phyloP scores from a whole-genome alignment of 148 eudicot genomes.

The Dysphania ambrosioides region DNA sequence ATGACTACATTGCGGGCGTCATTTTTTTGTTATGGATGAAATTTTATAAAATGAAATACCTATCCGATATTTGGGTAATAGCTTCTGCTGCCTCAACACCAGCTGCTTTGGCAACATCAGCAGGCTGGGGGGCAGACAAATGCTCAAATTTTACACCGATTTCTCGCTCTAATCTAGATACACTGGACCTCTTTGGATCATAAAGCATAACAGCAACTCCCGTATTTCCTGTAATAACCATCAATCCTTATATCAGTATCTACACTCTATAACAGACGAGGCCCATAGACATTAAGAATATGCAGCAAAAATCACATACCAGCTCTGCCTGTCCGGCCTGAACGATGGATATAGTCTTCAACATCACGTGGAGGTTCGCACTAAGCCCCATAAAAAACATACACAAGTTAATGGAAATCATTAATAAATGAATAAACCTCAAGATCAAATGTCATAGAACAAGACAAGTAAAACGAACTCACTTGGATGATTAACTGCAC shows the following conservation, averaged over 20 bases:
- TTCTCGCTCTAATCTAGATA: conserved; percentile 77
- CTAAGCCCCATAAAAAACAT: conserved; percentile 28
- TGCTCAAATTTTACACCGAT: conserved; percentile 94
- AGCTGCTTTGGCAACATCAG: conserved; percentile 91
- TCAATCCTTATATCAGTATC: background rate
- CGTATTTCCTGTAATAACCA: conserved; percentile 51
- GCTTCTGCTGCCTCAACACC: conserved; percentile 65
- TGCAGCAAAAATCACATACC: conserved; percentile 37
- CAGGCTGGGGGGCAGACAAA: conserved; percentile 85
- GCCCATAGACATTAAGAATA: no score
- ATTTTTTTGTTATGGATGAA: background rate
- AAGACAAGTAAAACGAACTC: conserved; percentile 9
- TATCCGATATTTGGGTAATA: conserved; percentile 62
- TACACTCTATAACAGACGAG: background rate
- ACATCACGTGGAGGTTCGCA: conserved; percentile 97
- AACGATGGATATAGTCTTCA: conserved; percentile 96
- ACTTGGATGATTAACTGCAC: conserved; percentile 93
- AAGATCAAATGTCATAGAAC: background rate
- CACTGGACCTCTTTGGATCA: conserved; percentile 68
- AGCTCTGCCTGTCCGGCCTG: conserved; percentile 97
- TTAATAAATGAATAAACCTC: background rate
- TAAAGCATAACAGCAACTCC: conserved; percentile 93
- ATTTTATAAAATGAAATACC: conserved; percentile 32
- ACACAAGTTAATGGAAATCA: background rate
- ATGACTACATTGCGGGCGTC: background rate